Base-by-base conservation (phyloP, 2,329 filamentous ascomycete genomes). In the Coniella lustricola region DNA sequence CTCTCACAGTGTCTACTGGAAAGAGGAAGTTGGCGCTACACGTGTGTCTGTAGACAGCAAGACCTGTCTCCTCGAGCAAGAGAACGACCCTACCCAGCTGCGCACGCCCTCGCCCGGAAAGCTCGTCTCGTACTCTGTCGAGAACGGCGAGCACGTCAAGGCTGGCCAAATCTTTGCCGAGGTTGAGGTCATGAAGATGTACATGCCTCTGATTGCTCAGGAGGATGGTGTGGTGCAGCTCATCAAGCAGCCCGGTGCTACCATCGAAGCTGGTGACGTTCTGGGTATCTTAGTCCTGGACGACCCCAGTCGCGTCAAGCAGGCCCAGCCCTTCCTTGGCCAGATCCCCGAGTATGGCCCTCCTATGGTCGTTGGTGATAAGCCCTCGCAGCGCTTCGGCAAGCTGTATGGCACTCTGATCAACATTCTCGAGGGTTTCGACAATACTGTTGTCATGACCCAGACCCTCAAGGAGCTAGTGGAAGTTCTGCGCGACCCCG, bases 151-250 rank as follows among this genome's bases (percentile, higher is more conserved):
- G 58, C 93, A 98, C 66, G 82, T 98, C 68, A 85, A 82, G 67
- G 89, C 94, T 59, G 91, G 91, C 49, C 87, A 97, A 68, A 76
- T 91, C 31, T 98, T 90, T 63, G 93, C 93, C 48, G 93, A 98
- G 68, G 91, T 98, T 35, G 93, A 98, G 71, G 93, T 98, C 70
- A 98, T 98, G 93, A 98, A 98, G 79, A 98, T 98, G 93, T 97
- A 97, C 79, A 98, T 98, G 93, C 93, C 93, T 62, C 77, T 98
- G 48, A 79, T 98, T 53, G 87, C 93, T 3, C 85, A 90, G 64
- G 93, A 98, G 67, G 93, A 95, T 60, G 93, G 93, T 74, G 79
- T 95, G 47, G 91, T 98, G 49, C 93, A 96, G 73, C 81, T 98
- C 61, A 95, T 98, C 76, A 98, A 98, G 81, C 93, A 97, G 72